Percentiles rank a stretch among this genome's conserved stretches.
These are phyloP conservation scores for Luvunga scandens DNA, from an alignment of 345 rosid genomes.

Conservation along the genomic window DNA sequence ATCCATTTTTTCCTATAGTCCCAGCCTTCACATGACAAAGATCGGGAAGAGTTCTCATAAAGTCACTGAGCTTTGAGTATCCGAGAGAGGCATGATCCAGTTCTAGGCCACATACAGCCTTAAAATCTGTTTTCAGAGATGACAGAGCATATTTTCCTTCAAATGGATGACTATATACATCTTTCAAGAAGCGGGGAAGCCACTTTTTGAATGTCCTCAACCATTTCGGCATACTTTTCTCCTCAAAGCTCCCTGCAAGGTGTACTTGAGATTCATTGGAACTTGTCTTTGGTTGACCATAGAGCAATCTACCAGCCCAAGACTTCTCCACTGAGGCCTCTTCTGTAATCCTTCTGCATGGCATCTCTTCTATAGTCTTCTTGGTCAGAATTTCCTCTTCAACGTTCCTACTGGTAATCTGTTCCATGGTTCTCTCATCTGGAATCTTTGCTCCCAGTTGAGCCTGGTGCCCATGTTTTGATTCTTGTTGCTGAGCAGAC, in stretches of 20 bases:
- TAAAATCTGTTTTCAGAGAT: constrained; percentile 79
- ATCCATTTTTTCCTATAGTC: constrained; percentile 32
- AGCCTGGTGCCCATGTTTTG: constrained; percentile 16
- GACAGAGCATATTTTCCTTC: constrained; percentile 67
- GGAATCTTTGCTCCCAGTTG: constrained; percentile 11
- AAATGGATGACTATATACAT: constrained; percentile 25
- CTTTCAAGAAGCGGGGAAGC: constrained; percentile 56
- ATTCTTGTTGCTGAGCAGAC: constrained; percentile 16
- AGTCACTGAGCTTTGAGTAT: constrained; percentile 71
- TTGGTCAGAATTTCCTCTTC: constrained; percentile 4
- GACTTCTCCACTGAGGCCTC: constrained; percentile 32
- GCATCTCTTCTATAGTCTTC: constrained; percentile 16
- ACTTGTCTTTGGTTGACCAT: constrained; percentile 32
- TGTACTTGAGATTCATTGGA: constrained; percentile 18
- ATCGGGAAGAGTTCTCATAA: constrained; percentile 52
- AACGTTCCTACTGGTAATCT: background rate
- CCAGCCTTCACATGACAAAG: constrained; percentile 46
- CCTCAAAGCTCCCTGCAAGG: background rate
- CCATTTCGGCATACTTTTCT: constrained; percentile 47
- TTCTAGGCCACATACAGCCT: constrained; percentile 52
- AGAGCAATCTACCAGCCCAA: constrained; percentile 47
- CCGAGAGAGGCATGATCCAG: constrained; percentile 76
- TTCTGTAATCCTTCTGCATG: constrained; percentile 11
- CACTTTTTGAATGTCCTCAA: constrained; percentile 58
- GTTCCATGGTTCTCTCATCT: constrained; percentile 6